A percentile compares a stretch with the other conserved stretches of the same genome.
Evolutionary conservation across 1,139 yeast species (phyloP).

Genomic region (Scheffersomyces titani): DNA sequence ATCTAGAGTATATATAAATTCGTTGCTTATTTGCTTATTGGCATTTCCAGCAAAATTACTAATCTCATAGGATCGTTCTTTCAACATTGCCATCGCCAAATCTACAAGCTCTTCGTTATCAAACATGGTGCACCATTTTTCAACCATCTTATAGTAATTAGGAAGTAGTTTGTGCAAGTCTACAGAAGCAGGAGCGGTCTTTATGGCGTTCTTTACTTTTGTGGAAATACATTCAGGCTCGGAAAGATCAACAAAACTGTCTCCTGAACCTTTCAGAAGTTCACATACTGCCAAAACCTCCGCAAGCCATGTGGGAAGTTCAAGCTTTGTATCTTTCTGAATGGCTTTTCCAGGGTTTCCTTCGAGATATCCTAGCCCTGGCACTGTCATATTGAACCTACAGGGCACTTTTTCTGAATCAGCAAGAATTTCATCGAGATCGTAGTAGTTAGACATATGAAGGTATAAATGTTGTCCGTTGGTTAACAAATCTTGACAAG

Average conservation of each 20-base stretch:
- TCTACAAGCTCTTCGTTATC: constrained; percentile 63
- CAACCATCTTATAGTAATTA: constrained; percentile 66
- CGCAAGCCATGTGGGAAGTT: constrained; percentile 90
- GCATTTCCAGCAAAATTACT: constrained; percentile 70
- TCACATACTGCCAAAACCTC: constrained; percentile 66
- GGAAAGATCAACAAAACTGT: constrained; percentile 65
- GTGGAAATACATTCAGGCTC: constrained; percentile 67
- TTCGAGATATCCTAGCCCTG: constrained; percentile 86
- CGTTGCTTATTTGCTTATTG: constrained; percentile 40
- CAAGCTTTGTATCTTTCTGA: constrained; percentile 64
- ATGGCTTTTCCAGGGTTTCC: constrained; percentile 74
- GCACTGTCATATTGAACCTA: constrained; percentile 72
- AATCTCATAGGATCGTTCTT: constrained; percentile 67
- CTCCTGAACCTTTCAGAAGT: constrained; percentile 36
- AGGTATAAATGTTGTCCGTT: not conserved
- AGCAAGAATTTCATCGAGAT: constrained; percentile 84
- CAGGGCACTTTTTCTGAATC: constrained; percentile 74
- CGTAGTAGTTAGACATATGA: constrained; percentile 53
- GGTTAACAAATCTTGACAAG: not conserved
- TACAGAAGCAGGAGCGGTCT: constrained; percentile 66
- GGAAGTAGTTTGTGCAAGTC: constrained; percentile 70
- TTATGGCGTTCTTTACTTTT: constrained; percentile 77
- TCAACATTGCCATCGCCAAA: constrained; percentile 55
- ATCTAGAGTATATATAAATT: constrained; percentile 67
- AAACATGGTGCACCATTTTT: constrained; percentile 74